Conservation (phyloP, 805 yeast species). For the Hanseniaspora vineae region DNA sequence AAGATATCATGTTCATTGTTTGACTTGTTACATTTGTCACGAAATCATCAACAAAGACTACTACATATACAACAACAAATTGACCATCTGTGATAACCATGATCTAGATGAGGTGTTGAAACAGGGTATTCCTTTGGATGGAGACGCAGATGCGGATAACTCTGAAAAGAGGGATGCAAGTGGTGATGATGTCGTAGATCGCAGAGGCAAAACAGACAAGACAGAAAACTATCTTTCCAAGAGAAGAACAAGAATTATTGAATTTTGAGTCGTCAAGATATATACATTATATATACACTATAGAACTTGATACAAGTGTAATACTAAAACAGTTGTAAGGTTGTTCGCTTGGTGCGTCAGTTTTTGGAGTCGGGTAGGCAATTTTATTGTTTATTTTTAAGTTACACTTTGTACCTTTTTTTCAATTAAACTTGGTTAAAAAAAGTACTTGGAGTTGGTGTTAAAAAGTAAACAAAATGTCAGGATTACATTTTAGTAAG, state of each 20-base stretch:
- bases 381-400: too few relatives aligned
- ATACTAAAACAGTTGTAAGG: too few relatives aligned
- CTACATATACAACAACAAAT: constrained; percentile 19
- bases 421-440: too few relatives aligned
- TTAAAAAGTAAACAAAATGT: too few relatives aligned
- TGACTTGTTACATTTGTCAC: constrained; percentile 53
- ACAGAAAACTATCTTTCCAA: constrained; percentile 15
- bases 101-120: constrained; percentile 14
- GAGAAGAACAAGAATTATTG: constrained; percentile 21
- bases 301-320: too few relatives aligned
- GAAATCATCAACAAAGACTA: constrained; percentile 40
- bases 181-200: too few relatives aligned
- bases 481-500: too few relatives aligned
- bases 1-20: constrained; percentile 66
- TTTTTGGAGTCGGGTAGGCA: too few relatives aligned
- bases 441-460: too few relatives aligned
- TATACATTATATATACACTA: too few relatives aligned
- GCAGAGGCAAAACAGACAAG: not conserved
- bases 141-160: constrained; percentile 1
- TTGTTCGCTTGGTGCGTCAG: too few relatives aligned
- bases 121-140: constrained; percentile 4
- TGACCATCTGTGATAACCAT: constrained; percentile 20
- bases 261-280: not conserved
- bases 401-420: too few relatives aligned
- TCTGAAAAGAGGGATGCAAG: not conserved